Percentiles rank a stretch among this genome's conserved stretches.
Conservation (phyloP, 768 basidiomycete species). For the Hydnum rufescens region DNA sequence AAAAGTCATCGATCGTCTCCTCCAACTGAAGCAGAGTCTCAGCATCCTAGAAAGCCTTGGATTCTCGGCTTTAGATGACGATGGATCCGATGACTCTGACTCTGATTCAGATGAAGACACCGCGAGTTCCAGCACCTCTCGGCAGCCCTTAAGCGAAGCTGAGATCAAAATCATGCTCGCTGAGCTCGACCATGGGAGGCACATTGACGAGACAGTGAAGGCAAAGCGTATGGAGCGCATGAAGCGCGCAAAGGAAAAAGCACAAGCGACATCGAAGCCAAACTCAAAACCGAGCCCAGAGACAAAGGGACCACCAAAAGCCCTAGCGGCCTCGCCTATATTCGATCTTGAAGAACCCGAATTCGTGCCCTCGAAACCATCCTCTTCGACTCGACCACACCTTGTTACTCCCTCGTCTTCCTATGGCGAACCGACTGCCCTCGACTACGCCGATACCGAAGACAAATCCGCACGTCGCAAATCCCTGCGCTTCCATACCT, state of each 20-base stretch:
- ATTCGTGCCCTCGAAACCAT: constrained; percentile 19
- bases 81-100: constrained; percentile 10
- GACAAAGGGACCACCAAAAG: constrained; percentile 11
- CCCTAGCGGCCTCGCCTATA: neutral
- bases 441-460: constrained; percentile 50
- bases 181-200: neutral
- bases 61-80: constrained; percentile 23
- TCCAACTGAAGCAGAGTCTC: constrained; percentile 67
- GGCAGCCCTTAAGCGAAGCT: neutral
- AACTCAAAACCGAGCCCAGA: constrained; percentile 10
- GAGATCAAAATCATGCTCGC: neutral
- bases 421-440: constrained; percentile 54
- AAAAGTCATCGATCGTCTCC: constrained; percentile 27
- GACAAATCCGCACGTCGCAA: constrained; percentile 73
- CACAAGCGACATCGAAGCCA: constrained; percentile 16
- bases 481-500: constrained; percentile 80
- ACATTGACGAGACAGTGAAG: neutral
- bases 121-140: neutral
- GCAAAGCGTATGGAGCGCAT: constrained; percentile 18
- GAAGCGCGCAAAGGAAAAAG: neutral
- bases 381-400: neutral
- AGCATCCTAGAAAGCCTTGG: constrained; percentile 70
- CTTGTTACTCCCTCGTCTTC: constrained; percentile 16
- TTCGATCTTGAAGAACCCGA: constrained; percentile 73
- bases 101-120: constrained; percentile 9